These are phyloP conservation scores for Paraphaeosphaeria minitans DNA, from an alignment of 2,329 filamentous ascomycete species.

Conservation along the genomic window DNA sequence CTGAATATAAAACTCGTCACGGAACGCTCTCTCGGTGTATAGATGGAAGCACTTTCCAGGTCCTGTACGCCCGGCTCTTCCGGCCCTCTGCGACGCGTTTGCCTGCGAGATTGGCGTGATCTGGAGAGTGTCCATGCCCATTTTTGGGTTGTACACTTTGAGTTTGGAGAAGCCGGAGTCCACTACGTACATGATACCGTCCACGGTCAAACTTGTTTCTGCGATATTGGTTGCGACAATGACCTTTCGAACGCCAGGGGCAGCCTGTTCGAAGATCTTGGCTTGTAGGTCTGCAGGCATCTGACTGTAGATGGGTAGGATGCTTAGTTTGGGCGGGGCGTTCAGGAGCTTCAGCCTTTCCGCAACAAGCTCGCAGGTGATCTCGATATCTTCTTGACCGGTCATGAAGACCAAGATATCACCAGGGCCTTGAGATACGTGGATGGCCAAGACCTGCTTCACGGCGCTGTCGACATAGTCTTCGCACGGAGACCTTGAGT, in stretches of 20 bases:
- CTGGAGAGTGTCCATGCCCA: conserved; percentile 99
- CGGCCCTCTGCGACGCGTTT: conserved; percentile 90
- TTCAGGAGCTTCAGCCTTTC: conserved; percentile 88
- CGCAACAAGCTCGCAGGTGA: conserved; percentile 89
- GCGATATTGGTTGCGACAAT: conserved; percentile 99
- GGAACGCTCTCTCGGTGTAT: conserved; percentile 92
- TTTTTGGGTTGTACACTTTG: conserved; percentile 97
- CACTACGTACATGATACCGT: conserved; percentile 99
- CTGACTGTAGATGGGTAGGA: conserved; percentile 97
- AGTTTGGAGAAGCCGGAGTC: conserved; percentile 96
- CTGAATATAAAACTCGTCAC: conserved; percentile 94
- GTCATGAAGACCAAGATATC: conserved; percentile 99
- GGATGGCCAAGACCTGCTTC: conserved; percentile 92
- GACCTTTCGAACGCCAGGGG: conserved; percentile 91
- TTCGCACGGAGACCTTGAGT: conserved; percentile 90
- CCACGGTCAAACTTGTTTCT: conserved; percentile 95
- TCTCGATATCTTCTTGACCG: conserved; percentile 97
- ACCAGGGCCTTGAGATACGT: conserved; percentile 89
- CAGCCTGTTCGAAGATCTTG: conserved; percentile 93
- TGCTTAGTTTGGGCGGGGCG: conserved; percentile 91
- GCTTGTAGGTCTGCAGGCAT: conserved; percentile 98
- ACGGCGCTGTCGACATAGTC: conserved; percentile 98
- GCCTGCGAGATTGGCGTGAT: conserved; percentile 98
- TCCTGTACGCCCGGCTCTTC: conserved; percentile 90
- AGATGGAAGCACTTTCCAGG: conserved; percentile 94